These are phyloP conservation scores for Hippophae rhamnoides DNA, from an alignment of 306 rosid genomes.

Conservation along the genomic window DNA sequence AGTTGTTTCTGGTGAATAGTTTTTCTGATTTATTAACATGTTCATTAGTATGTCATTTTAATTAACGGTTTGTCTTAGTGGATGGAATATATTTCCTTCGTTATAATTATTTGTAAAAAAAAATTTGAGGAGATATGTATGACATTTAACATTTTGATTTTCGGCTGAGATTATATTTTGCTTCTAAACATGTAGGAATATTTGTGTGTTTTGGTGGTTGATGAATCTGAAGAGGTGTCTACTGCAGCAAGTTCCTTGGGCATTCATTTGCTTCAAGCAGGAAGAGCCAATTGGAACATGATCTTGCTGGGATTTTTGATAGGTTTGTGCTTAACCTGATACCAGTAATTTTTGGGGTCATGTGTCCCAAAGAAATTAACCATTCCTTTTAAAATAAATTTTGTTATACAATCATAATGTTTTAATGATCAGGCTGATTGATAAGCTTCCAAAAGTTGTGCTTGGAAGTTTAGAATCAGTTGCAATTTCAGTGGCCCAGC, in stretches of 20 bases:
- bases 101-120: background rate
- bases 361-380: slow-evolving; percentile 2
- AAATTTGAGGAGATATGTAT: background rate
- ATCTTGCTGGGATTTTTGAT: slow-evolving; percentile 50
- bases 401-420: slow-evolving; percentile 8
- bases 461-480: slow-evolving; percentile 67
- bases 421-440: slow-evolving; percentile 53
- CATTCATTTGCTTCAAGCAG: slow-evolving; percentile 35
- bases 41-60: background rate
- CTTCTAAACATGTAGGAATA: slow-evolving; percentile 61
- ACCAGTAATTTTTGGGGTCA: slow-evolving; percentile 6
- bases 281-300: slow-evolving; percentile 37
- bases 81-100: background rate
- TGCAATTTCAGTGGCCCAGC: slow-evolving; percentile 62
- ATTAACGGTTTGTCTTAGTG: background rate
- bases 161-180: slow-evolving; percentile 15
- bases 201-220: slow-evolving; percentile 66
- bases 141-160: slow-evolving; percentile 9
- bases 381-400: slow-evolving; percentile 4
- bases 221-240: slow-evolving; percentile 68
- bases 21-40: no score
- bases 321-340: slow-evolving; percentile 41
- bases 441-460: slow-evolving; percentile 84
- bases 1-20: background rate
- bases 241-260: slow-evolving; percentile 55